These are phyloP conservation scores for Prasinococcaceae sp. DNA, from an alignment of 139 green algal genomes.

Conservation along the genomic window DNA sequence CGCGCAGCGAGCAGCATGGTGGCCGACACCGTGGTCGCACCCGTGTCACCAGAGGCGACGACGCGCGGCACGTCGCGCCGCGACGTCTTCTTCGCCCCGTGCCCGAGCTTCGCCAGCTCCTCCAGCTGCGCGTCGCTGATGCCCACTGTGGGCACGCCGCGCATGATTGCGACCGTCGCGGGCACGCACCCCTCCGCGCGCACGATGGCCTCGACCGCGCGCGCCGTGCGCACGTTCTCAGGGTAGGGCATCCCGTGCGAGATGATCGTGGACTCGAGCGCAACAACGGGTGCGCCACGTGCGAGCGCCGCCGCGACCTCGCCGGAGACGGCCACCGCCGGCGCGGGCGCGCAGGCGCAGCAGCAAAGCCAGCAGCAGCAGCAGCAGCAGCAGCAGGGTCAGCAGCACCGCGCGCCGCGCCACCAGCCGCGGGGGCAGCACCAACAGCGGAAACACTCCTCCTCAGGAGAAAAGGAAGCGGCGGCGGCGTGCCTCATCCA, in stretches of 20 bases:
- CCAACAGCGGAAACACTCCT: neutral
- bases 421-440: neutral
- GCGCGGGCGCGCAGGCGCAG: no score
- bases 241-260: conserved; percentile 94
- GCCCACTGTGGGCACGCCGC: conserved; percentile 47
- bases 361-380: neutral
- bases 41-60: conserved; percentile 25
- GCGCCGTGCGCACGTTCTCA: conserved; percentile 72
- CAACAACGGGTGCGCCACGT: conserved; percentile 55
- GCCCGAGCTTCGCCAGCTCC: conserved; percentile 38
- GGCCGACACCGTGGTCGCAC: conserved; percentile 84
- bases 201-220: conserved; percentile 72
- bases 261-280: conserved; percentile 93
- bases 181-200: conserved; percentile 52
- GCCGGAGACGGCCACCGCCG: neutral
- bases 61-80: conserved; percentile 64
- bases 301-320: conserved; percentile 61
- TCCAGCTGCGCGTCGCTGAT: conserved; percentile 36
- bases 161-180: conserved; percentile 85
- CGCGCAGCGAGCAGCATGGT: conserved; percentile 76
- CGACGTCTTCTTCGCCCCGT: conserved; percentile 53
- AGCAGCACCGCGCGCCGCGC: neutral
- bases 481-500: neutral
- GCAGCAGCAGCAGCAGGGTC: neutral
- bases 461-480: neutral